A percentile compares a stretch with the other conserved stretches of the same genome.
Evolutionary conservation across 2,329 filamentous ascomycete species (phyloP).

Genomic region (Triangularia verruculosa): DNA sequence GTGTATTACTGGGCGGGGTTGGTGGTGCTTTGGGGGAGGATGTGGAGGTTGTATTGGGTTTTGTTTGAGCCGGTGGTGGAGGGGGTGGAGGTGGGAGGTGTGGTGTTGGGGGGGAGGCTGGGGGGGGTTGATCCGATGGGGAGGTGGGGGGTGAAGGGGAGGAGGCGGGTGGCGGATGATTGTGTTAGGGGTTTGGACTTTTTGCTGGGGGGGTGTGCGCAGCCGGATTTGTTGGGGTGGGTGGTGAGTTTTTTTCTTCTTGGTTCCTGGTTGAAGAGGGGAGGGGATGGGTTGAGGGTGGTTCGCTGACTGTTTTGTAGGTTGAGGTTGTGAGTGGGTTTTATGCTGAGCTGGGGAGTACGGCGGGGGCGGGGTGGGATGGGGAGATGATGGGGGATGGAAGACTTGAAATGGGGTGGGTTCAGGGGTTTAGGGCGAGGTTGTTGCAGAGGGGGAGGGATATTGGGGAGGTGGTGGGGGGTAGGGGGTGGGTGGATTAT

Average conservation of each 20-base stretch:
- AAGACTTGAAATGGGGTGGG: constrained; percentile 47
- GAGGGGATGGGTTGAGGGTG: no score
- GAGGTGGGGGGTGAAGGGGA: constrained; percentile 41
- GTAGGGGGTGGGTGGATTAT: constrained; percentile 38
- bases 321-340: constrained; percentile 42
- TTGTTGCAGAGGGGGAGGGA: constrained; percentile 41
- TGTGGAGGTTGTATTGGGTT: constrained; percentile 44
- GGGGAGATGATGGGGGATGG: constrained; percentile 12
- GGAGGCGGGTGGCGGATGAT: constrained; percentile 44
- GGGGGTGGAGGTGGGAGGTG: constrained; percentile 4
- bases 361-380: neutral
- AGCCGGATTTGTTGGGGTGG: constrained; percentile 46
- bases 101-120: constrained; percentile 34
- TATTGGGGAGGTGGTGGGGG: constrained; percentile 39
- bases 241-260: no score
- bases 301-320: no score
- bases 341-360: constrained; percentile 29
- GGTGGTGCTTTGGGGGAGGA: constrained; percentile 47
- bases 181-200: constrained; percentile 52
- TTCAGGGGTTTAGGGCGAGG: constrained; percentile 42
- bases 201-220: constrained; percentile 41
- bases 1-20: constrained; percentile 54
- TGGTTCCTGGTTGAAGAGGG: no score
- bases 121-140: constrained; percentile 40
- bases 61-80: constrained; percentile 45